Percentiles rank a stretch among this genome's conserved stretches.
phyloP scores from a whole-genome alignment of 495 filamentous ascomycete genomes.

The Xylaria castorea region DNA sequence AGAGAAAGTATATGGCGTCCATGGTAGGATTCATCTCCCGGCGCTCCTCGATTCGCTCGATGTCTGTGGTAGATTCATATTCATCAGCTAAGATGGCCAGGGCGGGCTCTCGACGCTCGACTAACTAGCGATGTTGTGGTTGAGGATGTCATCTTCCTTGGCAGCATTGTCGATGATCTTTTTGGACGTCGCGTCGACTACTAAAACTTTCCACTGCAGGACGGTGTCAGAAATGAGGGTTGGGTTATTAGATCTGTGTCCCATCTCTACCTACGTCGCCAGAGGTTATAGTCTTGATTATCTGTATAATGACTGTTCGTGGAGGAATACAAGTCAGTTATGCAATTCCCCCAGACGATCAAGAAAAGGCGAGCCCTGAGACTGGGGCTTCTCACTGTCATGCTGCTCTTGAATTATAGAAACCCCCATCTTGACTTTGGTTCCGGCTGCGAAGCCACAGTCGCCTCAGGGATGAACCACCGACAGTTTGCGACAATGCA shows the following conservation, averaged over 20 bases:
- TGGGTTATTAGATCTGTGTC: background rate
- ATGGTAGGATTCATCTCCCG: slow-evolving; percentile 80
- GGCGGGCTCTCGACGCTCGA: slow-evolving; percentile 21
- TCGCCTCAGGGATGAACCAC: background rate
- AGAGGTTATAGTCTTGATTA: slow-evolving; percentile 60
- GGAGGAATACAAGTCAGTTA: slow-evolving; percentile 27
- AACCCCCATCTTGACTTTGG: slow-evolving; percentile 43
- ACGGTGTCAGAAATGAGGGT: slow-evolving; percentile 26
- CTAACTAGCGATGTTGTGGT: slow-evolving; percentile 92
- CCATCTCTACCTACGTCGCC: slow-evolving; percentile 55
- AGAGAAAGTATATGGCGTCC: slow-evolving; percentile 93
- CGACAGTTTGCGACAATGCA: background rate
- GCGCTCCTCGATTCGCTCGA: slow-evolving; percentile 88
- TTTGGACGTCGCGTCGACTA: slow-evolving; percentile 80
- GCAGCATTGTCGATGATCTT: slow-evolving; percentile 85
- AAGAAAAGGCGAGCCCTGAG: slow-evolving; percentile 9
- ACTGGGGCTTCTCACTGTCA: slow-evolving; percentile 43
- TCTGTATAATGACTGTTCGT: slow-evolving; percentile 56
- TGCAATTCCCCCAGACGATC: background rate
- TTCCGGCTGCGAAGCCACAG: slow-evolving; percentile 14
- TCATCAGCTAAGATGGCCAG: slow-evolving; percentile 33
- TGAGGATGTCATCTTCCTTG: slow-evolving; percentile 94
- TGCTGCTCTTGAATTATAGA: slow-evolving; percentile 52
- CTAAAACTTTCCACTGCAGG: slow-evolving; percentile 90
- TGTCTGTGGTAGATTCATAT: slow-evolving; percentile 62